Evolutionary conservation across 192 early-diverging fungal genomes (phyloP), one percentile per base, ranked within the genome.

Genomic region (Coemansia sp.): DNA sequence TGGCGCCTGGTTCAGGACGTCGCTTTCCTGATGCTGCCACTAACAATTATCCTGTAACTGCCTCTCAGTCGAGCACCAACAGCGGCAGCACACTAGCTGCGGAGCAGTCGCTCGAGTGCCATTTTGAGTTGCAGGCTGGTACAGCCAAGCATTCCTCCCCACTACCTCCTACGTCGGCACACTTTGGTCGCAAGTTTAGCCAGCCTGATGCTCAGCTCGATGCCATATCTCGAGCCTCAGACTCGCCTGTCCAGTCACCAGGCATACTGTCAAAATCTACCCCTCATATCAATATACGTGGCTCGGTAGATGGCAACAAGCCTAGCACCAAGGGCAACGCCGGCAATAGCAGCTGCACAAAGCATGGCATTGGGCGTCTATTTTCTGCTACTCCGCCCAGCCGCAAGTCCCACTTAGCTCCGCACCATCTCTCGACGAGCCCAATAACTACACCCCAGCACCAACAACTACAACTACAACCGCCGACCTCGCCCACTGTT

Each of bases 141-240:
- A 31, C 11, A 55, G 27, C 29, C 29, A 55, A 55, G 15, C 24
- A 55, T n/a, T 55, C 27, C 3, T 15, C 54, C 13, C 54, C 54
- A 33, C 27, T 12, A 55, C 54, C 13, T 5, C 54, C 54, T 27
- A 3, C 12, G 27, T 55, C 54, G 15, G n/a, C 54, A 31, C 43
- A 22, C n/a, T 75, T 66, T 66, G 55, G 33, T 4, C 80, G 80
- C 72, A 82, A 82, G 65, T 73, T 77, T 22, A 77, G 75, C 51
- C 80, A 82, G 3, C 80, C 75, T 22, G 72, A 82, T 12, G 55
- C 63, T 2, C 59, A 77, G 67, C 66, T 76, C 22, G 71, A 66
- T 10, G 52, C 68, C 29, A 62, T 52, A 3, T 52, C 75, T 11
- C 57, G 40, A 27, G 15, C 66, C 11, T 62, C 36, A 4, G 40